These are phyloP conservation scores for Seminavis robusta DNA, from an alignment of 108 stramenopile genomes.

Conservation along the genomic window DNA sequence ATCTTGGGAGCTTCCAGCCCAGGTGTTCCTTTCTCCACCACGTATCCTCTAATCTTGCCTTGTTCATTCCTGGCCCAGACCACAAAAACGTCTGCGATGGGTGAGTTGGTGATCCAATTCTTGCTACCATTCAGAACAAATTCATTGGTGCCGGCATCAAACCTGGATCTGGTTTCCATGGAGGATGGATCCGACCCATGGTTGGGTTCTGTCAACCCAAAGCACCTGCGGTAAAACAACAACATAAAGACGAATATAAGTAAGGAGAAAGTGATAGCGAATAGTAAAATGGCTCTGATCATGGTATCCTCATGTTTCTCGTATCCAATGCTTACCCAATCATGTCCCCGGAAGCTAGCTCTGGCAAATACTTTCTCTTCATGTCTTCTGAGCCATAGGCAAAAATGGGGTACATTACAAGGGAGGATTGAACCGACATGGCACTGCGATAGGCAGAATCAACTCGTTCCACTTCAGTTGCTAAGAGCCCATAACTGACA, in stretches of 20 bases:
- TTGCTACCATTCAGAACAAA: slow-evolving; percentile 91
- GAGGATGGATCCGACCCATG: slow-evolving; percentile 90
- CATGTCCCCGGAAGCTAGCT: slow-evolving; percentile 73
- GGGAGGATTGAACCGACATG: slow-evolving; percentile 89
- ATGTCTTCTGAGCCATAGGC: slow-evolving; percentile 83
- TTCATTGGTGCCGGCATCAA: slow-evolving; percentile 73
- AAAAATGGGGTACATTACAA: slow-evolving; percentile 97
- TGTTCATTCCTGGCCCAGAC: slow-evolving; percentile 87
- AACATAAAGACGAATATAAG: too few relatives aligned
- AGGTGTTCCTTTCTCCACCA: slow-evolving; percentile 80
- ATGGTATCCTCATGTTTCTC: too few relatives aligned
- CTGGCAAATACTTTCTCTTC: slow-evolving; percentile 86
- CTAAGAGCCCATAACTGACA: slow-evolving; percentile 89
- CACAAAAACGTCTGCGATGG: slow-evolving; percentile 92
- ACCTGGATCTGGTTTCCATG: slow-evolving; percentile 84
- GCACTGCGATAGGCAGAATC: slow-evolving; percentile 91
- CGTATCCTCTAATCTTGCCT: slow-evolving; percentile 81
- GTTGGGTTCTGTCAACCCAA: slow-evolving; percentile 97
- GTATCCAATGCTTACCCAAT: too few relatives aligned
- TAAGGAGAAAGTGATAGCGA: too few relatives aligned
- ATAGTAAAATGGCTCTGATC: too few relatives aligned
- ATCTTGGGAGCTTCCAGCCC: slow-evolving; percentile 84
- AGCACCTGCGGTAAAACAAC: too few relatives aligned
- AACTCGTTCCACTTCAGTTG: slow-evolving; percentile 83
- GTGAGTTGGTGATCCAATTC: slow-evolving; percentile 97